Percentiles rank a stretch among this genome's conserved stretches.
phyloP scores from a whole-genome alignment of 192 early-diverging fungal genomes.

The Coemansia sp. region DNA sequence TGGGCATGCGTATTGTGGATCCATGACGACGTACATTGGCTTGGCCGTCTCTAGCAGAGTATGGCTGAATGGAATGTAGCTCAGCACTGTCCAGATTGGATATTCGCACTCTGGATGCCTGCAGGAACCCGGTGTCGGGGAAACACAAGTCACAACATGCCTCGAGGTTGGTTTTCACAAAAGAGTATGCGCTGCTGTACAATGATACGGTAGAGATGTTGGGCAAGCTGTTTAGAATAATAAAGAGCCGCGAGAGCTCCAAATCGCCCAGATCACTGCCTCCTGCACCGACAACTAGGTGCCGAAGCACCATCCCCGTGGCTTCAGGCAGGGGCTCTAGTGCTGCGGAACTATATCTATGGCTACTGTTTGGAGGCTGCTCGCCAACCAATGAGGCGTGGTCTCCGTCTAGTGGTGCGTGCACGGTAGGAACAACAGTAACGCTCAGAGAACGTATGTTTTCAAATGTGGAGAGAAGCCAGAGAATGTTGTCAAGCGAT shows the following conservation, averaged over 20 bases:
- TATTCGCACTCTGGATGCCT: slow-evolving; percentile 10
- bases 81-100: slow-evolving; percentile 20
- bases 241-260: slow-evolving; percentile 16
- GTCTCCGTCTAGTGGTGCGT: neutral
- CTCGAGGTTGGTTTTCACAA: slow-evolving; percentile 17
- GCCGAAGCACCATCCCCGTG: neutral
- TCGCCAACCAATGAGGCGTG: too few species aligned
- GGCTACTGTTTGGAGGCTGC: too few species aligned
- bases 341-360: neutral
- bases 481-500: slow-evolving; percentile 23
- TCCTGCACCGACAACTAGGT: slow-evolving; percentile 18
- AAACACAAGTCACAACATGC: neutral
- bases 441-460: slow-evolving; percentile 18
- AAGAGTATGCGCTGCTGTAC: slow-evolving; percentile 27
- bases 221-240: neutral
- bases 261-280: slow-evolving; percentile 1
- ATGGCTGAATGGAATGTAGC: neutral
- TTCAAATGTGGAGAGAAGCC: slow-evolving; percentile 25
- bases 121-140: neutral
- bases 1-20: neutral
- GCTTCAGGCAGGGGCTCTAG: neutral
- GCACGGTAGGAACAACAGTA: slow-evolving; percentile 10
- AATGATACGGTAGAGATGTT: slow-evolving; percentile 9
- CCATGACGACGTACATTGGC: neutral
- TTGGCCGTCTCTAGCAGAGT: neutral